phyloP scores from a whole-genome alignment of 345 rosid species.

The Sapria himalayana region DNA sequence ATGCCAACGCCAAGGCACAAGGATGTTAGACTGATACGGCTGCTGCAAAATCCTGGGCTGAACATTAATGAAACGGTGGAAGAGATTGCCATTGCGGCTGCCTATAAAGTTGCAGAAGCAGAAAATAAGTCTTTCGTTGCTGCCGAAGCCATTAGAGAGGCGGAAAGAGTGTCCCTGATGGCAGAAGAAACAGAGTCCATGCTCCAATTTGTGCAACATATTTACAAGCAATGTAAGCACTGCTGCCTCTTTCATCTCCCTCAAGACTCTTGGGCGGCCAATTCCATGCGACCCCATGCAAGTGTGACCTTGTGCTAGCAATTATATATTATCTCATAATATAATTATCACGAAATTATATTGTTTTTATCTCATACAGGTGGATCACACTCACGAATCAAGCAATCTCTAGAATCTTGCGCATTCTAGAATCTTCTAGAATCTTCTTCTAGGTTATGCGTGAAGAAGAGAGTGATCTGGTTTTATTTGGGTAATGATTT shows the following conservation, averaged over 20 bases:
- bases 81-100: constrained; percentile 49
- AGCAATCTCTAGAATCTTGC: too few relatives aligned
- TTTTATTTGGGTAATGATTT: too few relatives aligned
- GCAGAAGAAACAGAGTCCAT: constrained; percentile 28
- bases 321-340: too few relatives aligned
- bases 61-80: constrained; percentile 18
- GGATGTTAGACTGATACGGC: constrained; percentile 17
- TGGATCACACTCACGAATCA: too few relatives aligned
- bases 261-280: too few relatives aligned
- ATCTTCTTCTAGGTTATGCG: too few relatives aligned
- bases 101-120: constrained; percentile 53
- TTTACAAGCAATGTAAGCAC: constrained; percentile 29
- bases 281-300: too few relatives aligned
- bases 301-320: too few relatives aligned
- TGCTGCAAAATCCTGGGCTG: constrained; percentile 7
- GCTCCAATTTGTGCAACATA: constrained; percentile 26
- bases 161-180: constrained; percentile 40
- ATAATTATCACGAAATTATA: too few relatives aligned
- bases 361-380: too few relatives aligned
- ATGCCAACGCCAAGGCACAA: constrained; percentile 14
- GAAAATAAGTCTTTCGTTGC: constrained; percentile 55
- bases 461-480: too few relatives aligned
- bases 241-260: not conserved
- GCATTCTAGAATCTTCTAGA: too few relatives aligned
- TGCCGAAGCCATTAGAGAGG: constrained; percentile 55